Conservation (phyloP, 208 protist genomes). For the Zelonia costaricensis region DNA sequence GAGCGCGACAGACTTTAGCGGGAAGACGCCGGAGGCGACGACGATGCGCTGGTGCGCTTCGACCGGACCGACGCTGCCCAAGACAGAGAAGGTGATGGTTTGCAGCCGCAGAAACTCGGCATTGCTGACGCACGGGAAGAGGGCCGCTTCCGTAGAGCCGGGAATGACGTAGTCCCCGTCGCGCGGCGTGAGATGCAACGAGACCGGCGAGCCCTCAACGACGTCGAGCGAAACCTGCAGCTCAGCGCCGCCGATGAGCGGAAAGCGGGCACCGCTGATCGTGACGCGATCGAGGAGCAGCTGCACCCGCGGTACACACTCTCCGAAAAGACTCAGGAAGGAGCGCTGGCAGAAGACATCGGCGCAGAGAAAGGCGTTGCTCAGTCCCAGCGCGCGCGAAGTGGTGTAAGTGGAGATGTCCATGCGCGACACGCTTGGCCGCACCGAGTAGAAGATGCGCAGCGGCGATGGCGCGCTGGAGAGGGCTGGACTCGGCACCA, state of each 20-base stretch:
- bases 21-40: constrained; percentile 56
- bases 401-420: constrained; percentile 66
- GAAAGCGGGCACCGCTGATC: constrained; percentile 38
- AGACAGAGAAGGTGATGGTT: constrained; percentile 51
- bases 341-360: constrained; percentile 69
- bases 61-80: constrained; percentile 29
- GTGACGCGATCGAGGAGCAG: constrained; percentile 48
- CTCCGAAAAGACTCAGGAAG: constrained; percentile 67
- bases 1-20: constrained; percentile 53
- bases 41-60: constrained; percentile 27
- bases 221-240: constrained; percentile 49
- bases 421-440: constrained; percentile 49
- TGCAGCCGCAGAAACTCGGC: constrained; percentile 61
- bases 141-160: constrained; percentile 17
- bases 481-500: constrained; percentile 44
- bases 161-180: constrained; percentile 33
- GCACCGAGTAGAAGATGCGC: constrained; percentile 56
- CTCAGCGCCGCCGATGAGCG: constrained; percentile 27
- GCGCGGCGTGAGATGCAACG: constrained; percentile 19
- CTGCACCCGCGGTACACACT: constrained; percentile 46
- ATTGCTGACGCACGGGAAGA: constrained; percentile 56
- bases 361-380: constrained; percentile 58
- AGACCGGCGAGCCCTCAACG: constrained; percentile 42
- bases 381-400: constrained; percentile 43
- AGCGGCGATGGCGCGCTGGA: constrained; percentile 32